phyloP scores from a whole-genome alignment of 495 filamentous ascomycete genomes.

The Xylaria grammica region DNA sequence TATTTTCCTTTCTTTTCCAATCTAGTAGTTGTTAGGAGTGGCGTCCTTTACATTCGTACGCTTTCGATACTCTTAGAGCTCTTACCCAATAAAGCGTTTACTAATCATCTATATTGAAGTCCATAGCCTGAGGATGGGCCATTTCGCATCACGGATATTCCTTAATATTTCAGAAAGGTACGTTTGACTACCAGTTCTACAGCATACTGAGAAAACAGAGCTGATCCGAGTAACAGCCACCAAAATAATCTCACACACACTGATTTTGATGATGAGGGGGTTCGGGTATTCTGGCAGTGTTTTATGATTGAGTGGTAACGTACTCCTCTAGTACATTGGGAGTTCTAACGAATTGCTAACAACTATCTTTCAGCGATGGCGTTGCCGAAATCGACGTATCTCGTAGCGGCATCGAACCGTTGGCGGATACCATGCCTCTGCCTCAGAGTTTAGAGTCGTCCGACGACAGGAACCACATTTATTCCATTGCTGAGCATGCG shows the following conservation, averaged over 20 bases:
- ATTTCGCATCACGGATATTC: slow-evolving; percentile 38
- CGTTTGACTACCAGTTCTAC: not conserved
- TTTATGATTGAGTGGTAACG: slow-evolving; percentile 45
- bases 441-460: slow-evolving; percentile 40
- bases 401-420: slow-evolving; percentile 41
- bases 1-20: not conserved
- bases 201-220: not conserved
- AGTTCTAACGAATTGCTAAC: slow-evolving; percentile 10
- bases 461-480: slow-evolving; percentile 41
- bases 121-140: slow-evolving; percentile 42
- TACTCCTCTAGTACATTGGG: not conserved
- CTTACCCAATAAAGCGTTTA: not conserved
- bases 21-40: not conserved
- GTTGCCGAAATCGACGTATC: slow-evolving; percentile 42
- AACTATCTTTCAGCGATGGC: slow-evolving; percentile 29
- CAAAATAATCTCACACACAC: slow-evolving; percentile 28
- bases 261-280: slow-evolving; percentile 36
- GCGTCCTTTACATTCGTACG: not conserved
- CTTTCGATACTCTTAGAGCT: not conserved
- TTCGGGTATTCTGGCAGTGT: slow-evolving; percentile 44
- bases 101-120: slow-evolving; percentile 18
- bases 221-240: slow-evolving; percentile 28
- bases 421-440: slow-evolving; percentile 40
- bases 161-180: slow-evolving; percentile 39
- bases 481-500: slow-evolving; percentile 43